Base-by-base conservation (phyloP, 495 filamentous ascomycete genomes). In the Filosporella fistucella region DNA sequence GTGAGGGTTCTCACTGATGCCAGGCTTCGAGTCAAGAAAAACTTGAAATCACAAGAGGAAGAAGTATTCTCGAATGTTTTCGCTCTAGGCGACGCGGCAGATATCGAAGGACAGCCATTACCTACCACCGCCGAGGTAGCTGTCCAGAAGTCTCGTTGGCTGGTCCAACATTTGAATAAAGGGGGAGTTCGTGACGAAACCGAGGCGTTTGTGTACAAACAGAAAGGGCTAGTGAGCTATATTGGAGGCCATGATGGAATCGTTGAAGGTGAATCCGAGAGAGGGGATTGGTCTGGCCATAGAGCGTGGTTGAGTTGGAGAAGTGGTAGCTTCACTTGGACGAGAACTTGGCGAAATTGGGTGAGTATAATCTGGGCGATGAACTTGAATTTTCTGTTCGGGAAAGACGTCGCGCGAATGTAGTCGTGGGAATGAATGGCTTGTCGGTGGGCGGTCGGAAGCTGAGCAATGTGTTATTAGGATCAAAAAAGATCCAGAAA, bases 111-210 rank as follows among this genome's bases (percentile, higher is more conserved):
- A 34, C 30, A 65, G 20, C 20, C 32, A 0, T 77, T 90, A 11
- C 89, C 89, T 1, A 86, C 87, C 8, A 95, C 90, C 0, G 89
- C 89, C 6, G 90, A 95, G 60, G 89, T 90, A 0, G 87, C 90
- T 0, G 74, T 70, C 18, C 89, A 95, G 63, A 86, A 94, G 63
- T 87, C 89, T 2, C 67, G 71, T 9, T 86, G 86, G 74, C 75
- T 95, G 0, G 86, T 80, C 4, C 72, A 76, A 54, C 66, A 68
- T 14, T 23, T 53, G 24, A 53, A 53, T 20, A 18, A 5, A 8
- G 41, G 26, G 11, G 32, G 13, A 14, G 13, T 14, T 6, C 13
- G 18, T 4, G 18, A 12, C 32, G 13, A 35, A 14, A 32, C 3
- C 1, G 12, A 40, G 10, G 21, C 25, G 11, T 53, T 53, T 32